Conservation (phyloP, 148 eudicot genomes). For the Camellia granthamiana region DNA sequence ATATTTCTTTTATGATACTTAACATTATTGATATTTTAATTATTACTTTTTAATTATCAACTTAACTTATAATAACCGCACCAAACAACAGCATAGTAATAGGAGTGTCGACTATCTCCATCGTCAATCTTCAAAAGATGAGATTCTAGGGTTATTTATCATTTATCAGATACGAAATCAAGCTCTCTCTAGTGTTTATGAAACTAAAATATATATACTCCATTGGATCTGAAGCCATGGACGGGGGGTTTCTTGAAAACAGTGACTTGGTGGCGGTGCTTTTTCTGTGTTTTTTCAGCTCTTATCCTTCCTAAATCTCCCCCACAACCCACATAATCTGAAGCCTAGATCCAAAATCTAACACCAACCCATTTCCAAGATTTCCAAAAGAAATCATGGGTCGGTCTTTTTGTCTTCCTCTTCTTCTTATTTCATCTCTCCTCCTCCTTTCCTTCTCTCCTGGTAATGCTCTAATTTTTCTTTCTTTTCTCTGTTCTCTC, state of each 20-base stretch:
- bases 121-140: too few species aligned
- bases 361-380: not conserved
- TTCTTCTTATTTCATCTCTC: constrained; percentile 26
- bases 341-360: not conserved
- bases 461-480: constrained; percentile 13
- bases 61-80: too few species aligned
- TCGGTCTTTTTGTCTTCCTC: constrained; percentile 9
- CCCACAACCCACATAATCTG: not conserved
- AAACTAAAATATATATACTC: not conserved
- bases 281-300: not conserved
- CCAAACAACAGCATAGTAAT: too few species aligned
- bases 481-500: not conserved
- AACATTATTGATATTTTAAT: too few species aligned
- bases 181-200: not conserved
- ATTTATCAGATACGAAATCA: not conserved
- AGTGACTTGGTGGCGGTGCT: not conserved
- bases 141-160: too few species aligned
- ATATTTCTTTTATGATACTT: too few species aligned
- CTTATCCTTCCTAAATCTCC: too few species aligned
- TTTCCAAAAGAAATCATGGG: constrained; percentile 15
- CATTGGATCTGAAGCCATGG: constrained; percentile 8
- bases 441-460: constrained; percentile 17
- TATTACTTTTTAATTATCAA: too few species aligned
- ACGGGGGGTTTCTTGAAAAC: not conserved
- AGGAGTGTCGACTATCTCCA: too few species aligned